Conservation (phyloP, 441 rosid species). For the Arabidopsis hybrid region DNA sequence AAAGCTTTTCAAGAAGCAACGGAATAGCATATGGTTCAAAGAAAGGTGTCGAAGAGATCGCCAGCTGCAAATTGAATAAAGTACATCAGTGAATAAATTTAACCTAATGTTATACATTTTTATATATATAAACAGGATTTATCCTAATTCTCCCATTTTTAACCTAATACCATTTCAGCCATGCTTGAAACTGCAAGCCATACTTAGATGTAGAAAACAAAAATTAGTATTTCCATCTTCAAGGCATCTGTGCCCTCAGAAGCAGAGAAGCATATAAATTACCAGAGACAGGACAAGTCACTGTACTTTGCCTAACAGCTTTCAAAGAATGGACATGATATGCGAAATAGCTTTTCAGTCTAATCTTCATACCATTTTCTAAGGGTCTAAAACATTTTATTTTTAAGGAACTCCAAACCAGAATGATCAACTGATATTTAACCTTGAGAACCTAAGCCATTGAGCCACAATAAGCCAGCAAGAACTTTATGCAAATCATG, state of each 20-base stretch:
- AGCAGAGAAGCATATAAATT: neutral
- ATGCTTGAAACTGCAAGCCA: conserved; percentile 12
- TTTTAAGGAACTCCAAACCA: neutral
- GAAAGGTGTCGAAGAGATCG: conserved; percentile 80
- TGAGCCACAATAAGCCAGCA: conserved; percentile 20
- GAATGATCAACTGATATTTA: neutral
- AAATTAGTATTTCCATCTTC: conserved; percentile 2
- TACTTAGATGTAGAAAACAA: conserved; percentile 13
- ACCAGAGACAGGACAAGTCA: neutral
- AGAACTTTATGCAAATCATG: conserved; percentile 23
- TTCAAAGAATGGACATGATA: conserved; percentile 9
- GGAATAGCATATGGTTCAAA: conserved; percentile 92
- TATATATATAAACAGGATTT: neutral
- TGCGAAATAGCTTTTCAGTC: neutral
- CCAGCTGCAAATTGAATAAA: conserved; percentile 56
- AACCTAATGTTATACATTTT: neutral
- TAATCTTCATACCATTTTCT: conserved; percentile 1
- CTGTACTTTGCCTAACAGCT: neutral
- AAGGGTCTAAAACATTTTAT: neutral
- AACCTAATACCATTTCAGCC: conserved; percentile 12
- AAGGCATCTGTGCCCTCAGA: neutral
- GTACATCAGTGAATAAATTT: conserved; percentile 18
- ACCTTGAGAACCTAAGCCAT: conserved; percentile 4
- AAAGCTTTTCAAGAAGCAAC: conserved; percentile 89
- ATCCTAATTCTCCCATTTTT: too few species aligned